These are phyloP conservation scores for Aspergillus baeticus DNA, from an alignment of 495 filamentous ascomycete genomes.

Conservation along the genomic window DNA sequence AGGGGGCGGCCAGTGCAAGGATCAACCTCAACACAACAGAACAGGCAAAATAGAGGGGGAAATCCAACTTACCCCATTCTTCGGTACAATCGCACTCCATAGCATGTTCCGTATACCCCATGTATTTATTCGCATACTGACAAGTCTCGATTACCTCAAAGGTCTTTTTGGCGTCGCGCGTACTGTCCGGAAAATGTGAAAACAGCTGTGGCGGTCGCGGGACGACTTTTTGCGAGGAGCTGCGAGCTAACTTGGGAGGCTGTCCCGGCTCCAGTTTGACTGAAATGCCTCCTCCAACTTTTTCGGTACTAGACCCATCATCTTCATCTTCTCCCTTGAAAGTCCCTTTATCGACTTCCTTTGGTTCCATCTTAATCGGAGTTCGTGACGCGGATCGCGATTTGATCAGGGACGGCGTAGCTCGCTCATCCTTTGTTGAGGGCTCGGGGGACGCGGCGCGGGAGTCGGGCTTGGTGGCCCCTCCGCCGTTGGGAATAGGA, in stretches of 20 bases:
- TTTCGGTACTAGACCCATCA: constrained; percentile 28
- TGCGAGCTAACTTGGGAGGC: constrained; percentile 71
- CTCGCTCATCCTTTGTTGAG: constrained; percentile 7
- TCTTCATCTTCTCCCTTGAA: not conserved
- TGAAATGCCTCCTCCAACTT: constrained; percentile 57
- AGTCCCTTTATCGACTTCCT: constrained; percentile 1
- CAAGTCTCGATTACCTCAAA: constrained; percentile 83
- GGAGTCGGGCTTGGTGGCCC: constrained; percentile 17
- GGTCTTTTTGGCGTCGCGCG: constrained; percentile 66
- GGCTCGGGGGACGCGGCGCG: constrained; percentile 11
- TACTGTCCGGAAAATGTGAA: constrained; percentile 68
- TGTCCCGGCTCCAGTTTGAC: constrained; percentile 67
- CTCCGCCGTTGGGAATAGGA: constrained; percentile 23
- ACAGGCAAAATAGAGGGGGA: constrained; percentile 2
- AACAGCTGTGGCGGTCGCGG: constrained; percentile 63
- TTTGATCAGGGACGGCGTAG: constrained; percentile 8
- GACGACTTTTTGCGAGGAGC: constrained; percentile 67
- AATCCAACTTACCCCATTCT: constrained; percentile 82
- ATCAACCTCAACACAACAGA: not conserved
- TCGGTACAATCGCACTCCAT: constrained; percentile 95
- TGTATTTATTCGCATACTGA: constrained; percentile 81
- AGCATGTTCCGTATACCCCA: constrained; percentile 88
- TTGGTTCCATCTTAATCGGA: constrained; percentile 22
- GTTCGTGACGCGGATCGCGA: constrained; percentile 22
- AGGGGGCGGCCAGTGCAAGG: not conserved